Conservation (phyloP, 768 basidiomycete species). For the Boletellus ananiceps region DNA sequence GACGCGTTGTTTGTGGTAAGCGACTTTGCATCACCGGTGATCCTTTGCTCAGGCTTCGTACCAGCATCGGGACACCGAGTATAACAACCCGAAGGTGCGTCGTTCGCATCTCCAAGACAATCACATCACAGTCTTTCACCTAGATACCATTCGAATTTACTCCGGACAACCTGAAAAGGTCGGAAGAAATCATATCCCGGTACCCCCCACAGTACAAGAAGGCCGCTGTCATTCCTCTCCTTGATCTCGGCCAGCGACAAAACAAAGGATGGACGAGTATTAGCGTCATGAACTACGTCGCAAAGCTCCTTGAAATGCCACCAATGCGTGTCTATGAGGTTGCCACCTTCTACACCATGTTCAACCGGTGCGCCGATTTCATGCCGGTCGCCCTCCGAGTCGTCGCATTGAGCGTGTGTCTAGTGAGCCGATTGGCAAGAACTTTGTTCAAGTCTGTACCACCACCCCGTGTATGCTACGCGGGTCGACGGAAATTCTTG, state of each 20-base stretch:
- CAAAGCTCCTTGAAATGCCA: constrained; percentile 87
- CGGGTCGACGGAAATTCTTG: constrained; percentile 86
- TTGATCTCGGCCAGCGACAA: constrained; percentile 95
- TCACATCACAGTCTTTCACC: neutral
- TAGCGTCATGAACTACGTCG: constrained; percentile 98
- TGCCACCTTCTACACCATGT: constrained; percentile 99
- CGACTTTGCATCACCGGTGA: constrained; percentile 19
- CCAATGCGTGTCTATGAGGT: constrained; percentile 99
- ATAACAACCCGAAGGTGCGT: constrained; percentile 87
- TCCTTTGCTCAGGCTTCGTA: constrained; percentile 13
- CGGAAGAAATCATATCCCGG: constrained; percentile 83
- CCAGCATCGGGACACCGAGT: constrained; percentile 90
- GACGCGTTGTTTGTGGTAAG: constrained; percentile 86
- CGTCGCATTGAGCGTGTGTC: neutral
- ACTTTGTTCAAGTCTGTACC: constrained; percentile 98
- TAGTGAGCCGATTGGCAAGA: constrained; percentile 88
- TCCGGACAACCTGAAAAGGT: constrained; percentile 76
- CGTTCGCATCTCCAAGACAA: neutral
- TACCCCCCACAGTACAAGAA: constrained; percentile 99
- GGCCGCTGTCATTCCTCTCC: constrained; percentile 93
- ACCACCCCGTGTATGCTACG: constrained; percentile 97
- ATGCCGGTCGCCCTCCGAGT: neutral
- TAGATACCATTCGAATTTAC: constrained; percentile 91
- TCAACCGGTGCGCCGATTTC: constrained; percentile 73
- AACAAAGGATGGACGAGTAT: constrained; percentile 99